phyloP scores from a whole-genome alignment of 2,329 filamentous ascomycete species.

The Coniochaeta sp. region DNA sequence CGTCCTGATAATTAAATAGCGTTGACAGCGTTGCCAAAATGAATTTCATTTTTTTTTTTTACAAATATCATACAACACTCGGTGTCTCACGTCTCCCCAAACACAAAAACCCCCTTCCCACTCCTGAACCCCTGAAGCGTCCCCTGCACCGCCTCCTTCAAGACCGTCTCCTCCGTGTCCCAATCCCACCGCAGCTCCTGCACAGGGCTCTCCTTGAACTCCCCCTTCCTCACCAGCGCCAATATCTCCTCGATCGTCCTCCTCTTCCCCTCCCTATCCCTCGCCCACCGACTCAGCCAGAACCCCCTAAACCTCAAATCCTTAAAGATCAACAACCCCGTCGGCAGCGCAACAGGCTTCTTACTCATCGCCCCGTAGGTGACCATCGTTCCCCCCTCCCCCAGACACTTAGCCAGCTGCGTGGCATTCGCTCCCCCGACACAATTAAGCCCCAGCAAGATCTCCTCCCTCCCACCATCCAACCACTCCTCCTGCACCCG shows the following conservation, averaged over 20 bases:
- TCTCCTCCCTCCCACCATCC: constrained; percentile 59
- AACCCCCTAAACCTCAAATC: constrained; percentile 85
- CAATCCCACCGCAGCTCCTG: constrained; percentile 76
- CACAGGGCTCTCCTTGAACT: constrained; percentile 79
- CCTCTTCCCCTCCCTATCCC: constrained; percentile 67
- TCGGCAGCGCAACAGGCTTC: constrained; percentile 74
- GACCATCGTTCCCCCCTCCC: constrained; percentile 65
- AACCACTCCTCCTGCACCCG: constrained; percentile 55
- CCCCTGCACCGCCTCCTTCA: constrained; percentile 71
- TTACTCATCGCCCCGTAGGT: constrained; percentile 95
- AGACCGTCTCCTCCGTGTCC: constrained; percentile 62
- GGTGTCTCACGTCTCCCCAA: constrained; percentile 46
- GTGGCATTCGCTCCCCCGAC: constrained; percentile 84
- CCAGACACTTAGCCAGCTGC: constrained; percentile 67
- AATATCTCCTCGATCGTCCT: constrained; percentile 81
- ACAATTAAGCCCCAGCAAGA: constrained; percentile 82
- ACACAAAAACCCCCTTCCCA: constrained; percentile 88
- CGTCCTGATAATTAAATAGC: too few relatives aligned
- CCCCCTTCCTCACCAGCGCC: constrained; percentile 62
- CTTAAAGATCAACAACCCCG: constrained; percentile 87
- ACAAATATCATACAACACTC: neutral
- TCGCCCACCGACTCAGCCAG: constrained; percentile 89
- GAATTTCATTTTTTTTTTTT: neutral
- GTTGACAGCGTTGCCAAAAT: neutral
- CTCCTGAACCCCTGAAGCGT: constrained; percentile 77